These are phyloP conservation scores for Endotrypanum monterogeii DNA, from an alignment of 208 protist species.

Conservation along the genomic window DNA sequence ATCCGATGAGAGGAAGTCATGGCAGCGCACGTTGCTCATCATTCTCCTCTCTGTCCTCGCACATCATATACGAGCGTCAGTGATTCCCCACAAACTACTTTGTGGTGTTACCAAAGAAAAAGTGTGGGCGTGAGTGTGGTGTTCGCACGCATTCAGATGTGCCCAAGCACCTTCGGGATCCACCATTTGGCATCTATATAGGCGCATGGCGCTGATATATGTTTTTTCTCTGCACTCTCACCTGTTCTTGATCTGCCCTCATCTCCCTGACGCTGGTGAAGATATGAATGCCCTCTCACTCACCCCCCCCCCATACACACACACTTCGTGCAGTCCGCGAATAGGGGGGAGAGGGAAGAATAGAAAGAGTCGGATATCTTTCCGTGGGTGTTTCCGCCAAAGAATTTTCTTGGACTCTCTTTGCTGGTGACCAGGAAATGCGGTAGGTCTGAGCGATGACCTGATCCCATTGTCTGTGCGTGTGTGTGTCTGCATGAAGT, in stretches of 20 bases:
- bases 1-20: neutral
- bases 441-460: no score
- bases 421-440: no score
- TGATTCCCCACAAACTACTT: neutral
- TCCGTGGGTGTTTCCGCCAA: no score
- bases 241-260: neutral
- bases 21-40: neutral
- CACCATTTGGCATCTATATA: neutral
- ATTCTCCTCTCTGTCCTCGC: neutral
- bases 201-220: neutral
- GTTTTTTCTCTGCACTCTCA: neutral
- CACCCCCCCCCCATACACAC: neutral
- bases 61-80: neutral
- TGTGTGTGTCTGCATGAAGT: no score
- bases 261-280: neutral
- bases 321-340: no score
- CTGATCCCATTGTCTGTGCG: no score
- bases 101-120: neutral
- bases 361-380: no score
- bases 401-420: no score
- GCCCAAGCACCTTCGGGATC: no score
- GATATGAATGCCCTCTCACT: neutral
- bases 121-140: neutral
- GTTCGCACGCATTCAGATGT: neutral
- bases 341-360: no score